Evolutionary conservation across 148 eudicot species (phyloP).

Genomic region (Amaranthus hypochondriacus): DNA sequence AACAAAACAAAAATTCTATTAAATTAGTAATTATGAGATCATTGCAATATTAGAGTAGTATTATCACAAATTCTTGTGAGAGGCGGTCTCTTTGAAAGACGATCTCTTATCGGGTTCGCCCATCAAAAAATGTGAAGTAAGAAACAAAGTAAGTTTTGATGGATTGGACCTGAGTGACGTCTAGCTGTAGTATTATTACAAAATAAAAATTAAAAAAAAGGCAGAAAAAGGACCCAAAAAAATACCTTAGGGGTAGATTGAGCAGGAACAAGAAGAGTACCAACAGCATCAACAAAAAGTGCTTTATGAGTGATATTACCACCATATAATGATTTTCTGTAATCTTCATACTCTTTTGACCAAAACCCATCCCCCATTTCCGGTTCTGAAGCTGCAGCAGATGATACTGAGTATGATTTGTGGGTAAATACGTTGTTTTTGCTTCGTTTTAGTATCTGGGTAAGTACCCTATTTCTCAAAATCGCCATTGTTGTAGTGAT

Average conservation of each 20-base stretch:
- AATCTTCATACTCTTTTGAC: constrained; percentile 69
- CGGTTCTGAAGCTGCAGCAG: constrained; percentile 27
- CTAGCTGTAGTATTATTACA: no score
- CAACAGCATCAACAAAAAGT: constrained; percentile 89
- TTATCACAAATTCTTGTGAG: no score
- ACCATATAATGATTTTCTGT: constrained; percentile 65
- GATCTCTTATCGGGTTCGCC: no score
- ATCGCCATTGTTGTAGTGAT: neutral
- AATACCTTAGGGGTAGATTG: constrained; percentile 97
- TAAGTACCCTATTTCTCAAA: neutral
- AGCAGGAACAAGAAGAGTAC: constrained; percentile 83
- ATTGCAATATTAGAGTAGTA: neutral
- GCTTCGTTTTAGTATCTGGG: constrained; percentile 1
- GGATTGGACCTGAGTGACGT: no score
- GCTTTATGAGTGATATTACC: constrained; percentile 75
- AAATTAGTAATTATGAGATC: neutral
- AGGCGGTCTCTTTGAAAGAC: no score
- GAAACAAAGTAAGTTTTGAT: no score
- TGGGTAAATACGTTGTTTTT: neutral
- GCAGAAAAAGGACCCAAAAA: neutral
- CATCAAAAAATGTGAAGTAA: no score
- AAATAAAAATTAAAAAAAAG: neutral
- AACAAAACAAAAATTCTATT: no score
- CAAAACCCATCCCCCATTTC: constrained; percentile 25
- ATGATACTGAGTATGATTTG: constrained; percentile 23